These are phyloP conservation scores for Phaffomyces thermotolerans DNA, from an alignment of 805 yeast species.

Conservation along the genomic window DNA sequence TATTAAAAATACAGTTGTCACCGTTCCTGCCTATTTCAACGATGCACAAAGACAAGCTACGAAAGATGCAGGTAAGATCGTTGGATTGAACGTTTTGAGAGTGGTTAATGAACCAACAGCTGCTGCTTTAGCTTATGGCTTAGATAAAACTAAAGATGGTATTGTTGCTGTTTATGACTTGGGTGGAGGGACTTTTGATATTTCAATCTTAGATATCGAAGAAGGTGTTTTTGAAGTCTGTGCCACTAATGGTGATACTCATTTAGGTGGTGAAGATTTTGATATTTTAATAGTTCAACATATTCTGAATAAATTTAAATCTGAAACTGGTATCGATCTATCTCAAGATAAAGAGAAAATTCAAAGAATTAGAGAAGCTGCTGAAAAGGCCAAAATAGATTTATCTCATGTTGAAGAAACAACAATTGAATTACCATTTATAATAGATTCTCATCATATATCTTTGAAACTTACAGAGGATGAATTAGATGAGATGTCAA, in stretches of 20 bases:
- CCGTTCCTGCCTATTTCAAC: conserved; percentile 80
- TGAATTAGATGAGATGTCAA: conserved; percentile 59
- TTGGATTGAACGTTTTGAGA: conserved; percentile 65
- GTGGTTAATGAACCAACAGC: conserved; percentile 82
- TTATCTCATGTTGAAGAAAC: conserved; percentile 58
- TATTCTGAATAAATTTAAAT: conserved; percentile 46
- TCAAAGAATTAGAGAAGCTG: conserved; percentile 69
- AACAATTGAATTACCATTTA: conserved; percentile 63
- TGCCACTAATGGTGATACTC: conserved; percentile 80
- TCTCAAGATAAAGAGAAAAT: conserved; percentile 47
- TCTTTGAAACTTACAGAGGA: conserved; percentile 53
- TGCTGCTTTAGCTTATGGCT: conserved; percentile 76
- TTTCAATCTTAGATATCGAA: conserved; percentile 67
- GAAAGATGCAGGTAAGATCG: conserved; percentile 63
- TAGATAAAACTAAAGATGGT: conserved; percentile 42
- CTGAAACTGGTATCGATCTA: conserved; percentile 47
- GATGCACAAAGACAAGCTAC: conserved; percentile 80
- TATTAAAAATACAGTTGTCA: conserved; percentile 64
- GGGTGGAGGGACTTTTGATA: conserved; percentile 82
- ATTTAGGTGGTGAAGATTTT: conserved; percentile 77
- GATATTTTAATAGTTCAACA: conserved; percentile 52
- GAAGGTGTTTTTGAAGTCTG: conserved; percentile 75
- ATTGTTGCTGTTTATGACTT: conserved; percentile 51
- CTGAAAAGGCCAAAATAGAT: conserved; percentile 72
- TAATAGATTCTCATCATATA: conserved; percentile 55